Percentiles rank a stretch among this genome's conserved stretches.
Evolutionary conservation across 2,329 filamentous ascomycete species (phyloP).

Genomic region (Fusarium dlaminii): DNA sequence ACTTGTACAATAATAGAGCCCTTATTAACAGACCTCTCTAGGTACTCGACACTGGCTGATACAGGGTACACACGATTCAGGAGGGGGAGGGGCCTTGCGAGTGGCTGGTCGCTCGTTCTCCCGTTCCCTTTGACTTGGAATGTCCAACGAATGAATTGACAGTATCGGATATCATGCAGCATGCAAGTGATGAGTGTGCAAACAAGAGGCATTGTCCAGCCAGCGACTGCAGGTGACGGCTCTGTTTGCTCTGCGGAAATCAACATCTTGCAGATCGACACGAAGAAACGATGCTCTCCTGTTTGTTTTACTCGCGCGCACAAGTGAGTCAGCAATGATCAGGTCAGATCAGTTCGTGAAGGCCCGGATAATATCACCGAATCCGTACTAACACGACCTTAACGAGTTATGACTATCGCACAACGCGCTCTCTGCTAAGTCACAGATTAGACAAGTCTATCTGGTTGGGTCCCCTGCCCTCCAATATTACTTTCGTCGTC

Average conservation of each 20-base stretch:
- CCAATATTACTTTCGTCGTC: conserved; percentile 22
- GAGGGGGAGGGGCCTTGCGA: background rate
- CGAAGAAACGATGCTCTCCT: conserved; percentile 2
- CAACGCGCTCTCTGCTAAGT: conserved; percentile 3
- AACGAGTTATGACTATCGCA: background rate
- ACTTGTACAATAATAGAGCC: conserved; percentile 2
- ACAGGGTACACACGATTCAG: conserved; percentile 1
- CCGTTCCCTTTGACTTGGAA: background rate
- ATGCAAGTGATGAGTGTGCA: conserved; percentile 16
- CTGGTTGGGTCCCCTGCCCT: background rate
- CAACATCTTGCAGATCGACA: background rate
- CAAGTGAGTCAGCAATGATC: background rate
- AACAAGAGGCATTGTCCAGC: conserved; percentile 13
- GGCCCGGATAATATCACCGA: background rate
- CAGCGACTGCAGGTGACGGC: conserved; percentile 2
- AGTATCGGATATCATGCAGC: conserved; percentile 9
- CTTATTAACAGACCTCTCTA: background rate
- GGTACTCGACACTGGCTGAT: background rate
- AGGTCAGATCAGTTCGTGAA: background rate
- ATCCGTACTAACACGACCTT: conserved; percentile 3
- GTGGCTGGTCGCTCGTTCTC: background rate
- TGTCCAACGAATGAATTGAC: background rate
- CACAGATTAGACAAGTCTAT: background rate
- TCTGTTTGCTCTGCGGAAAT: background rate
- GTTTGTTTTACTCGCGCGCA: background rate